phyloP scores from a whole-genome alignment of 169 alveolate species.

The Plasmodium malariae region DNA sequence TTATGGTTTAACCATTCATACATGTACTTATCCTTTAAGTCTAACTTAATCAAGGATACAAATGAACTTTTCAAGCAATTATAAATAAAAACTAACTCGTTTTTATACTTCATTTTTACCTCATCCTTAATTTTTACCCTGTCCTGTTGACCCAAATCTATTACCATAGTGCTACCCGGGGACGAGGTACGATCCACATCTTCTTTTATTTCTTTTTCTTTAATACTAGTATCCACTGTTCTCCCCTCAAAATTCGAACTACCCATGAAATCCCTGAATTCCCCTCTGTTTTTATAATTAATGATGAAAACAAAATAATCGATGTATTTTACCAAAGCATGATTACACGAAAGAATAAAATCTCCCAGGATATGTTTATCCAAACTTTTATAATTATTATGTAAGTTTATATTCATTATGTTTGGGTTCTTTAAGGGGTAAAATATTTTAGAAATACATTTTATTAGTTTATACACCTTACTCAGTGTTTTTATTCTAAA shows the following conservation, averaged over 20 bases:
- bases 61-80: slow-evolving; percentile 56
- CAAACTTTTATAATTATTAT: slow-evolving; percentile 46
- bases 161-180: too few relatives aligned
- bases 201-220: too few relatives aligned
- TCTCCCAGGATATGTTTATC: slow-evolving; percentile 10
- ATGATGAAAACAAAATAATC: slow-evolving; percentile 46
- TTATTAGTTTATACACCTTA: slow-evolving; percentile 56
- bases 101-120: slow-evolving; percentile 7
- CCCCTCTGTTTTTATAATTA: background rate
- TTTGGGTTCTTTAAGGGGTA: slow-evolving; percentile 60
- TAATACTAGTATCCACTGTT: background rate
- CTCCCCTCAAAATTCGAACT: background rate
- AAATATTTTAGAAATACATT: slow-evolving; percentile 59
- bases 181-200: too few relatives aligned
- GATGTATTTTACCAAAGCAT: slow-evolving; percentile 29
- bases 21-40: slow-evolving; percentile 47
- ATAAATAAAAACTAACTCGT: slow-evolving; percentile 49
- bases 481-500: slow-evolving; percentile 48
- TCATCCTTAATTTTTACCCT: background rate
- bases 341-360: slow-evolving; percentile 35
- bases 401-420: slow-evolving; percentile 9
- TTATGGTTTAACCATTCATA: slow-evolving; percentile 63
- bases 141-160: too few relatives aligned
- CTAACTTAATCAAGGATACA: slow-evolving; percentile 63
- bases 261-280: background rate